Conservation (phyloP, 116 monocot genomes). For the Phalaenopsis hybrid region DNA sequence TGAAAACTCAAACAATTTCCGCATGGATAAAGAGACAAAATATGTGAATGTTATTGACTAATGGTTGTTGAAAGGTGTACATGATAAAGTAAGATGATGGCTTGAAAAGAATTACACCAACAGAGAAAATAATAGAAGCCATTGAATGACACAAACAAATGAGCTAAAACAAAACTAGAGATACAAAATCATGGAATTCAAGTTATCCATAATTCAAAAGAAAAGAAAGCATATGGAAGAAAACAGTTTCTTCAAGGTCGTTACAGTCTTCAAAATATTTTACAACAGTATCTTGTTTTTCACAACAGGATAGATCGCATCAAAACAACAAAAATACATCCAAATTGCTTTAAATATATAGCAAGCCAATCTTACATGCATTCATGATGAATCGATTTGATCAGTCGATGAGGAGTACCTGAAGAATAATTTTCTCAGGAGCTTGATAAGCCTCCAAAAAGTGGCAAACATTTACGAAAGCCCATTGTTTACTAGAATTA, state of each 20-base stretch:
- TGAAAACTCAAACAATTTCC: too few species aligned
- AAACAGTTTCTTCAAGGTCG: background rate
- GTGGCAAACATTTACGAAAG: constrained; percentile 99
- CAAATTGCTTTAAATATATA: background rate
- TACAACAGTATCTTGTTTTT: background rate
- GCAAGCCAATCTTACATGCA: background rate
- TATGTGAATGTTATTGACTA: too few species aligned
- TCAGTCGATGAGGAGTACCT: constrained; percentile 37
- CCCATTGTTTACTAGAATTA: constrained; percentile 99
- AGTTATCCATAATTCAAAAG: background rate
- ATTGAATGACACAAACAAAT: background rate
- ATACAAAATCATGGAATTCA: background rate
- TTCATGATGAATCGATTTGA: background rate
- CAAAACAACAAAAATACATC: background rate
- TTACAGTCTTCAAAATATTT: background rate
- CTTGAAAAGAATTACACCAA: background rate
- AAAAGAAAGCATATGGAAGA: background rate
- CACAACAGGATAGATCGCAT: background rate
- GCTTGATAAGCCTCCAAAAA: constrained; percentile 99
- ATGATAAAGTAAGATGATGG: background rate
- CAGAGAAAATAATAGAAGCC: background rate
- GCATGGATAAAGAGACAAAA: too few species aligned
- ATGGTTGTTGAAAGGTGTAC: background rate
- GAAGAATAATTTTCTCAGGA: constrained; percentile 97
- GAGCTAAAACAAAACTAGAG: background rate